phyloP scores from a whole-genome alignment of 2,329 filamentous ascomycete species.

The Aspergillus udagawae region DNA sequence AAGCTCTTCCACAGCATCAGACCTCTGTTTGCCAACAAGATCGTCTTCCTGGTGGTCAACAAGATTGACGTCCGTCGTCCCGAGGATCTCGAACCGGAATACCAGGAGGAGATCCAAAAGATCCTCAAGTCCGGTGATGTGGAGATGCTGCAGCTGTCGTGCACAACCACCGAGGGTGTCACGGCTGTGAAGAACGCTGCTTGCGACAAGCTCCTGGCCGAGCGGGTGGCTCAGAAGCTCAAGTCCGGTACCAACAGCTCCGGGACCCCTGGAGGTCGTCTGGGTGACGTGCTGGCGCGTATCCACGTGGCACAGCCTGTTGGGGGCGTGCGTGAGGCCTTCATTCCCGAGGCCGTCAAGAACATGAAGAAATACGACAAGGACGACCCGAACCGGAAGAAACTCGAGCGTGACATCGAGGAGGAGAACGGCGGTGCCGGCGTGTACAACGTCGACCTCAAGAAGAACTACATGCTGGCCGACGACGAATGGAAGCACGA shows the following conservation, averaged over 20 bases:
- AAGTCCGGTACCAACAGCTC: conserved; percentile 78
- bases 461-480: conserved; percentile 80
- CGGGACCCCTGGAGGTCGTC: conserved; percentile 71
- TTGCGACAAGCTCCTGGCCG: conserved; percentile 87
- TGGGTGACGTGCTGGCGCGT: conserved; percentile 85
- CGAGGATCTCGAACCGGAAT: conserved; percentile 77
- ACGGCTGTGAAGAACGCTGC: conserved; percentile 93
- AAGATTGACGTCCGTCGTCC: conserved; percentile 92
- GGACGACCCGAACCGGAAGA: conserved; percentile 75
- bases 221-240: conserved; percentile 91
- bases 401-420: conserved; percentile 80
- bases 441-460: conserved; percentile 91
- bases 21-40: conserved; percentile 93
- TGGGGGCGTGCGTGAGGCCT: conserved; percentile 75
- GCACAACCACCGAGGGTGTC: conserved; percentile 90
- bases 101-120: conserved; percentile 71
- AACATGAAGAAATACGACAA: conserved; percentile 84
- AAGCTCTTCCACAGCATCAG: conserved; percentile 95
- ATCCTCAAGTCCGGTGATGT: conserved; percentile 85
- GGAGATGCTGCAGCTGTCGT: conserved; percentile 88
- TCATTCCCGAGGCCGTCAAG: conserved; percentile 82
- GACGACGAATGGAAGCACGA: conserved; percentile 95
- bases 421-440: conserved; percentile 90
- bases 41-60: conserved; percentile 96
- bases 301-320: conserved; percentile 97